Conservation (phyloP, 2,329 filamentous ascomycete genomes). For the Colletotrichum paranaense region DNA sequence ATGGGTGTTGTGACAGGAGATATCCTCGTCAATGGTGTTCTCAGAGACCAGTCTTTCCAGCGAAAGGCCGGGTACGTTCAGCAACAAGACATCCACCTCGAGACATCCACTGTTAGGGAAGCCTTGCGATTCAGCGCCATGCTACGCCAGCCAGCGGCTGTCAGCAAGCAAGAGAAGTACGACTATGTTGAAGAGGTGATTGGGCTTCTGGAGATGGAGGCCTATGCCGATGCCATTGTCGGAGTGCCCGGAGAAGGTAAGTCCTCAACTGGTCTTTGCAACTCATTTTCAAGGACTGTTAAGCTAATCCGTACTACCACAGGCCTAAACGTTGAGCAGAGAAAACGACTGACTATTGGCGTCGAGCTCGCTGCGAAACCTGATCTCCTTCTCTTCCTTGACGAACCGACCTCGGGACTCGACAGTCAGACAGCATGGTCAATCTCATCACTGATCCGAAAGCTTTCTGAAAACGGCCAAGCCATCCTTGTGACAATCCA, state of each 20-base stretch:
- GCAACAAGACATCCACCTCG: conserved; percentile 63
- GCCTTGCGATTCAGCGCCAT: conserved; percentile 75
- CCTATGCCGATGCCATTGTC: conserved; percentile 77
- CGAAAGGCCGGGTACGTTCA: conserved; percentile 76
- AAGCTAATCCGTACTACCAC: conserved; percentile 39
- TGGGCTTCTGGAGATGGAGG: conserved; percentile 55
- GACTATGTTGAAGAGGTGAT: conserved; percentile 43
- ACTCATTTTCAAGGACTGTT: neutral
- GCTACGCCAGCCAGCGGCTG: conserved; percentile 72
- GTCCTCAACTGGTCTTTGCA: neutral
- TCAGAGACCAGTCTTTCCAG: conserved; percentile 72
- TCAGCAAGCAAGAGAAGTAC: conserved; percentile 48
- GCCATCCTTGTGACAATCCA: conserved; percentile 63
- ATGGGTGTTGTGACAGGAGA: conserved; percentile 77
- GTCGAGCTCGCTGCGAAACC: conserved; percentile 81
- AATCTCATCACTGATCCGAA: conserved; percentile 76
- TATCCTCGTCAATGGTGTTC: conserved; percentile 75
- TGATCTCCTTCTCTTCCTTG: conserved; percentile 77
- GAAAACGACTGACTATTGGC: conserved; percentile 75
- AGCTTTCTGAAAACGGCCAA: conserved; percentile 63
- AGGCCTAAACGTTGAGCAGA: conserved; percentile 54
- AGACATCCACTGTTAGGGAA: conserved; percentile 62
- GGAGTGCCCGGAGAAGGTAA: conserved; percentile 70
- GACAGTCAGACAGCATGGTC: conserved; percentile 82
- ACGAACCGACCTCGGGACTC: conserved; percentile 81